Conservation (phyloP, 768 basidiomycete genomes). For the Boletus eberwhitei region DNA sequence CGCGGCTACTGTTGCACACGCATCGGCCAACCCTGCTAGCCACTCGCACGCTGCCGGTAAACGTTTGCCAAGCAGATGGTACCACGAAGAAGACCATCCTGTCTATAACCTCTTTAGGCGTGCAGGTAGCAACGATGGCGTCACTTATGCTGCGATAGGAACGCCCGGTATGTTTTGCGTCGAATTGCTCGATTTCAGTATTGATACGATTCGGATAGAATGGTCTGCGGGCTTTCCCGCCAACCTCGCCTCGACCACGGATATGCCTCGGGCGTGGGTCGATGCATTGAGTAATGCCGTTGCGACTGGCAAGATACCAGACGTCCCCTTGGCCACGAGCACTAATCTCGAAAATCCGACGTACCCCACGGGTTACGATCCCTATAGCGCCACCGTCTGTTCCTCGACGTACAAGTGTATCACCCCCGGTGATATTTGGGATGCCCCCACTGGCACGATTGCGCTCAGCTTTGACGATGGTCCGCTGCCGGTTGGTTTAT, state of each 20-base stretch:
- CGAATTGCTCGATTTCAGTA: background rate
- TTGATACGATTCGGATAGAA: constrained; percentile 33
- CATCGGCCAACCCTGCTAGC: constrained; percentile 16
- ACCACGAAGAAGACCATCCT: constrained; percentile 58
- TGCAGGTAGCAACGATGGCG: constrained; percentile 41
- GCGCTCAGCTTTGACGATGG: constrained; percentile 81
- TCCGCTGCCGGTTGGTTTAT: constrained; percentile 46
- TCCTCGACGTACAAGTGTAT: constrained; percentile 73
- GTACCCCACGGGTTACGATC: constrained; percentile 40
- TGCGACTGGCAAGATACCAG: constrained; percentile 67
- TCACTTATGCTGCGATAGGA: constrained; percentile 53
- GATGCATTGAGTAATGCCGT: constrained; percentile 68
- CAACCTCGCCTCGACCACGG: constrained; percentile 43
- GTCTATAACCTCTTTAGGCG: constrained; percentile 64
- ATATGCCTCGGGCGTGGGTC: constrained; percentile 67
- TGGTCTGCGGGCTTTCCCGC: constrained; percentile 65
- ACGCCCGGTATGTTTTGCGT: constrained; percentile 45
- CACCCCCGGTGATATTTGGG: constrained; percentile 62
- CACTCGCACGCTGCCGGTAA: constrained; percentile 18
- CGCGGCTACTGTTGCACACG: constrained; percentile 21
- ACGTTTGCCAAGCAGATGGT: constrained; percentile 46
- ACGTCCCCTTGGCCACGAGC: constrained; percentile 51
- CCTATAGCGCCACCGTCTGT: constrained; percentile 56
- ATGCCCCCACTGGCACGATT: constrained; percentile 68
- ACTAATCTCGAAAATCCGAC: constrained; percentile 29